Conservation (phyloP, 148 eudicot species). For the Cornus florida region DNA sequence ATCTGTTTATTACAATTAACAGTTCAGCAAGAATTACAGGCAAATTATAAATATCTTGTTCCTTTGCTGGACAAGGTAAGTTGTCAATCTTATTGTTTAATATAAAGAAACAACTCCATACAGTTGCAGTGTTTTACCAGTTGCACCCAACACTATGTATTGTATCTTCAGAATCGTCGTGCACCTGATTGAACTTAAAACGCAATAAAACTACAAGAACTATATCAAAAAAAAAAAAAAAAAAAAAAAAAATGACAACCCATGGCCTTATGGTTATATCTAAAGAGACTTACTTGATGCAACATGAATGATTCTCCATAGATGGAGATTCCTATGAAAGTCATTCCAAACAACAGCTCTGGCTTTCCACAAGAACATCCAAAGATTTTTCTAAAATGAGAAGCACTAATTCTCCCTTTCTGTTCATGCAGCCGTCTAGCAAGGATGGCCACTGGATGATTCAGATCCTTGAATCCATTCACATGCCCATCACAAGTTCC, state of each 20-base stretch:
- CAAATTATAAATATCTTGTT: neutral
- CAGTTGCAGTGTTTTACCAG: neutral
- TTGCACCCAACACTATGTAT: slow-evolving; percentile 2
- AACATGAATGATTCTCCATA: slow-evolving; percentile 97
- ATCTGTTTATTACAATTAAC: neutral
- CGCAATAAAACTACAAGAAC: neutral
- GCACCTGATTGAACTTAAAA: neutral
- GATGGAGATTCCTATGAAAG: slow-evolving; percentile 70
- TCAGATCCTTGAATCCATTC: slow-evolving; percentile 22
- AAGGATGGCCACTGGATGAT: slow-evolving; percentile 25
- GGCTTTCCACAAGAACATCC: slow-evolving; percentile 74
- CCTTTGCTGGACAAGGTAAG: neutral
- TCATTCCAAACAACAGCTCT: slow-evolving; percentile 54
- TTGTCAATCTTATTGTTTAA: neutral
- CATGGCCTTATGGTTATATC: neutral
- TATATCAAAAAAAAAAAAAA: neutral
- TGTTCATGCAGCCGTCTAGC: slow-evolving; percentile 87
- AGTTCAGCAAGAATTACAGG: neutral
- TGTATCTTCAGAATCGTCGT: neutral
- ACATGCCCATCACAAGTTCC: slow-evolving; percentile 27
- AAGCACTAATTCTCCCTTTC: slow-evolving; percentile 63
- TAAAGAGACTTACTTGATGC: slow-evolving; percentile 81
- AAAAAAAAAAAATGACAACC: too few relatives aligned
- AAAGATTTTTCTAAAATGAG: slow-evolving; percentile 87
- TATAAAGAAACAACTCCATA: neutral